Base-by-base conservation (phyloP, 1,139 yeast species). In the Candida glucosophila region DNA sequence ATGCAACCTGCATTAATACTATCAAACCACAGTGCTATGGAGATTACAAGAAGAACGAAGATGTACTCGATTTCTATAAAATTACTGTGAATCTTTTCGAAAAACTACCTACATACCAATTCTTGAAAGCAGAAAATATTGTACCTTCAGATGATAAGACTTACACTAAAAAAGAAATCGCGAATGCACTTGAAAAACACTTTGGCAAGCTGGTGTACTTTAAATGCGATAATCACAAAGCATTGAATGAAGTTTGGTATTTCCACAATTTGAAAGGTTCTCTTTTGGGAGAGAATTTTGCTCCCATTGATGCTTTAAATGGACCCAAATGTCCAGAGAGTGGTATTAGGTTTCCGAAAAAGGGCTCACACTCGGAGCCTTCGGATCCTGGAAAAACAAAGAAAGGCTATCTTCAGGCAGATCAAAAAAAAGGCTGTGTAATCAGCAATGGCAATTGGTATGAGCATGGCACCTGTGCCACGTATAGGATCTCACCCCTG, bases 1-100 rank as follows among this genome's bases (percentile, higher is more conserved):
- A 90, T 46, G 97, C 90, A 4, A 86, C 96, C 1, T 90, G 97
- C 52, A 75, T 88, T 58, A 70, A 76, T 19, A 86, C 96, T 0
- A 60, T 88, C 26, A 68, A 68, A 28, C 85, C 94, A 3, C 38
- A 49, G 2, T 90, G 97, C 47, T 85, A 83, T 47, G 26, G 32
- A 17, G 22, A 34, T 5, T 52, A 46, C 26, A 49, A 52, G 17
- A 47, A 63, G 30, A 52, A 72, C 41, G 67, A 70, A 44, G 75
- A 85, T 39, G 85, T 83, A 8, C 78, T 79, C 34, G 95, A 88
- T 50, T 90, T 77, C 51, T 86, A 67, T 54, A 67, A 68, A 30
- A 64, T 76, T 12, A 67, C 90, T 1, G 77, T 82, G 35, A 62
- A 65, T 12, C 55, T 86, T 23, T 83, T 70, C 50, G 64, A 72